phyloP scores from a whole-genome alignment of 1,284 basidiomycete genomes.

The Boletus semigastroideus region DNA sequence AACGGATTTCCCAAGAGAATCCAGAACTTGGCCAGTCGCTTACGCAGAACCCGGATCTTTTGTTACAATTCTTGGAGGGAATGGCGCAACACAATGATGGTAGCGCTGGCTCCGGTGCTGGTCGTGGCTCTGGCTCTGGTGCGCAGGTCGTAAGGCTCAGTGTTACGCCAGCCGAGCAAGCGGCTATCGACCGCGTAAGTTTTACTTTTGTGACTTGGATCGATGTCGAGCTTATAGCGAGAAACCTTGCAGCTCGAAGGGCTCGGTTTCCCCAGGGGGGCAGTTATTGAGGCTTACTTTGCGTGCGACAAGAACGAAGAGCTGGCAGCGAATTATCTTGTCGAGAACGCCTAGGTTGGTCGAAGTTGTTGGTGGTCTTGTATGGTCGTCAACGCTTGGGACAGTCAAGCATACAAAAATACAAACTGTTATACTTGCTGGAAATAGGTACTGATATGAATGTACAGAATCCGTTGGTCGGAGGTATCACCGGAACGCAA shows the following conservation, averaged over 20 bases:
- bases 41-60: slow-evolving; percentile 6
- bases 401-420: too few species aligned
- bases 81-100: neutral
- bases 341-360: slow-evolving; percentile 1
- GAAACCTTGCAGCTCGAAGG: slow-evolving; percentile 1
- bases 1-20: slow-evolving; percentile 1
- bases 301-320: slow-evolving; percentile 11
- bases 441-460: too few species aligned
- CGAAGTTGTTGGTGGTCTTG: neutral
- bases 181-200: slow-evolving; percentile 4
- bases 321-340: slow-evolving; percentile 7
- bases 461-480: too few species aligned
- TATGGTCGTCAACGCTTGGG: too few species aligned
- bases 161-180: slow-evolving; percentile 1
- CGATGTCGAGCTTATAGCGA: neutral
- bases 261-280: slow-evolving; percentile 5
- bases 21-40: slow-evolving; percentile 2
- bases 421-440: too few species aligned
- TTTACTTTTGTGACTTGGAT: neutral
- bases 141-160: neutral
- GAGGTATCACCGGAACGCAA: too few species aligned
- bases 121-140: neutral
- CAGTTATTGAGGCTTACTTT: slow-evolving; percentile 8
- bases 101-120: too few species aligned
- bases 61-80: neutral